Evolutionary conservation across 768 basidiomycete species (phyloP), one percentile per base, ranked within the genome.

Genomic region (Exsudoporus frostii): DNA sequence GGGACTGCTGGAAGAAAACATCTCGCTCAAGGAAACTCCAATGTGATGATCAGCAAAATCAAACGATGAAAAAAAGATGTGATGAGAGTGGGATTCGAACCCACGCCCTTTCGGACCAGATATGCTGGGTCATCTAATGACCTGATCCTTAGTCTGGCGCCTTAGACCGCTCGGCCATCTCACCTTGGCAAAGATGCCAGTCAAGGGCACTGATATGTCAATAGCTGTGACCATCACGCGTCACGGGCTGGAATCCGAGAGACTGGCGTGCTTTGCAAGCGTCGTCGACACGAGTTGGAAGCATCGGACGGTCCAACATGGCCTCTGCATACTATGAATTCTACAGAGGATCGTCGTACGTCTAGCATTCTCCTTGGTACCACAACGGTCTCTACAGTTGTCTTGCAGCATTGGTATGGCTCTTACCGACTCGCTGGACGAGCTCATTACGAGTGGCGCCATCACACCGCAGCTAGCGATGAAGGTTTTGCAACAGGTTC

Each of bases 381-480:
- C 36, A 36, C 19, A 40, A 19, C 11, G 32, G 29, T 27, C n/a
- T 27, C 50, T 41, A 52, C 43, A 51, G 39, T 1, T 6, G 33
- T 15, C 34, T 39, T 52, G 32, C 67, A 98, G 97, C 59, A 92
- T 98, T 71, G 97, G 97, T 47, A 92, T 94, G 82, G 93, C 96
- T 48, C 79, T 99, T 47, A 96, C 95, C 14, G 97, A 99, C 76
- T 94, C 96, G 59, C 83, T 99, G 63, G 97, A 99, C 74, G 96
- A 98, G 74, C 83, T 99, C 60, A 98, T 99, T 64, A 96, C 94
- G 42, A 90, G 88, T 65, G 96, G 96, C 2, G 85, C 91, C 45
- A 99, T 99, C 64, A 96, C 94, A 19, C 96, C 96, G 13, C 96
- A 98, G 74, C 72, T 98, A 61, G 97, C 96, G n/a, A 92, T 98